Evolutionary conservation across 495 filamentous ascomycete species (phyloP).

Genomic region (Penicillium parvum): DNA sequence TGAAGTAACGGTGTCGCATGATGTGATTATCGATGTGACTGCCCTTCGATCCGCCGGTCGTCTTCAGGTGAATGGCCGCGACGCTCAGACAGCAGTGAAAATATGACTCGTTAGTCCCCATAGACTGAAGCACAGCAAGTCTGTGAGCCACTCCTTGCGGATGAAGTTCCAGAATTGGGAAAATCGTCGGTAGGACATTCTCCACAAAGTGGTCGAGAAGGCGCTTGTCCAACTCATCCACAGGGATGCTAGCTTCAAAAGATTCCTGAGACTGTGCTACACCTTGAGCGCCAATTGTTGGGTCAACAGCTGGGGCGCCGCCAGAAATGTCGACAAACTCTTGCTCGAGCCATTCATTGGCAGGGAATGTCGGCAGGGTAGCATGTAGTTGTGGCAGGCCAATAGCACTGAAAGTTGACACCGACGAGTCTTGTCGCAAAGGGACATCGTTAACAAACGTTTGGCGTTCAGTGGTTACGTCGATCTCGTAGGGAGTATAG

Average conservation of each 20-base stretch:
- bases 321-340: constrained; percentile 68
- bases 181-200: constrained; percentile 80
- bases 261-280: no score
- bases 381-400: constrained; percentile 67
- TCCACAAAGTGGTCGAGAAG: constrained; percentile 90
- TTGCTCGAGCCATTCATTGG: constrained; percentile 73
- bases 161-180: constrained; percentile 85
- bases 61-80: constrained; percentile 90
- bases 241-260: constrained; percentile 74
- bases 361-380: constrained; percentile 60
- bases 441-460: constrained; percentile 91
- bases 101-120: constrained; percentile 89
- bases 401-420: constrained; percentile 83
- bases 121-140: no score
- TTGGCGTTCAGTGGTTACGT: constrained; percentile 92
- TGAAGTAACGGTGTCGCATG: constrained; percentile 85
- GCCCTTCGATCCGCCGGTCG: constrained; percentile 57
- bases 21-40: constrained; percentile 89
- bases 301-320: no score
- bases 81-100: constrained; percentile 95
- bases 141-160: constrained; percentile 72
- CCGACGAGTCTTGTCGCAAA: constrained; percentile 73
- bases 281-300: no score
- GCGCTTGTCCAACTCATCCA: constrained; percentile 83
- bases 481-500: constrained; percentile 78